Base-by-base conservation (phyloP, 2,329 filamentous ascomycete species). In the Fusarium austroafricanum region DNA sequence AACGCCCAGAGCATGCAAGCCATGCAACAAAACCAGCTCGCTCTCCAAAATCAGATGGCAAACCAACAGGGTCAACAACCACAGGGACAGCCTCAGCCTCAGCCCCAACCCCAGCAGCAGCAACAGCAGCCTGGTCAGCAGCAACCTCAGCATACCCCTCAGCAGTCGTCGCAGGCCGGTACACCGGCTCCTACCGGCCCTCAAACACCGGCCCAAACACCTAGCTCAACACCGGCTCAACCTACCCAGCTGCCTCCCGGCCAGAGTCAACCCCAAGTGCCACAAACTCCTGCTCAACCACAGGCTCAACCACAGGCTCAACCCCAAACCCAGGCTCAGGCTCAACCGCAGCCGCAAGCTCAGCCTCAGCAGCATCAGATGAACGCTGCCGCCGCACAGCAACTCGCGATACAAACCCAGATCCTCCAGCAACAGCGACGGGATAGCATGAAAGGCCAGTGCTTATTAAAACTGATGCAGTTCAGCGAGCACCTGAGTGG, bases 401-500 rank as follows among this genome's bases (percentile, higher is more conserved):
- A 81, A 61, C 64, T 79, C 31, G 76, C 76, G 17, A 67, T 80
- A 55, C 71, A 76, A 18, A 79, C 72, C 28, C 67, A 70, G 46
- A 57, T 80, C 11, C 74, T 82, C 53, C 79, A 84, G 59, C 84
- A 84, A 54, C 83, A 85, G 68, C 83, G 83, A 65, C 81, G 81
- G 52, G 84, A 83, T 46, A 79, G 79, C 39, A 81, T 86, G 77
- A 89, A 86, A 73, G 83, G 85, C 5, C 83, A 86, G 57, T 89
- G 85, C 65, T 71, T 90, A 38, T 76, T 90, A 57, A 88, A 84
- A 73, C 76, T 91, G 42, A 83, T 88, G 79, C 85, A 87, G 65
- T 90, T 90, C 75, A 80, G 87, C 79, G 88, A 90, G 77, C 82
- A 87, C 64, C 76, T 91, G 11, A 89, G 86, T 67, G 83, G 82